These are phyloP conservation scores for Amaranthus tricolor DNA, from an alignment of 179 eudicot species.

Conservation along the genomic window DNA sequence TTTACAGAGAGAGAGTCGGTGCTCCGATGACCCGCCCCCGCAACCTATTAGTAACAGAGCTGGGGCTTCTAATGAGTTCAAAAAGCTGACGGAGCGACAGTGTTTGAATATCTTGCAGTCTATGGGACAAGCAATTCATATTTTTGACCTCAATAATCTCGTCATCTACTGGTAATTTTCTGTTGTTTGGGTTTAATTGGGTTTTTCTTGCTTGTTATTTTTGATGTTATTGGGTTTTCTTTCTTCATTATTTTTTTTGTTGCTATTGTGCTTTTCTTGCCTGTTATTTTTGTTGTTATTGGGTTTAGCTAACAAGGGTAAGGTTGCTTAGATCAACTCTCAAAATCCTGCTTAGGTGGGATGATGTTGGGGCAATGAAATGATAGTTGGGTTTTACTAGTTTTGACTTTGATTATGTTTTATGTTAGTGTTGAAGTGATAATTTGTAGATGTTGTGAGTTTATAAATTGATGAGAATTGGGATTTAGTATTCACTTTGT, in stretches of 20 bases:
- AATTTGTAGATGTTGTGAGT: neutral
- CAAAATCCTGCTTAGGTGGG: too few relatives aligned
- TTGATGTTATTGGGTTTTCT: neutral
- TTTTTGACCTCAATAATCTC: constrained; percentile 48
- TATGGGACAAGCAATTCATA: constrained; percentile 94
- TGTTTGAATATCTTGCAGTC: constrained; percentile 82
- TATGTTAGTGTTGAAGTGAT: neutral
- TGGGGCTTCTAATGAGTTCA: constrained; percentile 4
- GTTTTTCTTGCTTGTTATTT: constrained; percentile 3
- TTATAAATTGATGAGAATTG: neutral
- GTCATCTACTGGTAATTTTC: constrained; percentile 69
- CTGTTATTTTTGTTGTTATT: neutral
- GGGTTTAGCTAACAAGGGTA: neutral
- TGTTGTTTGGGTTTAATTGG: neutral
- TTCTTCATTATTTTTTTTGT: neutral
- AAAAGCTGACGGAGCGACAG: constrained; percentile 59
- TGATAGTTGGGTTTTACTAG: too few relatives aligned
- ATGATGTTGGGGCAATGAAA: too few relatives aligned
- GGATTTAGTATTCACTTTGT: neutral
- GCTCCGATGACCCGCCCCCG: constrained; percentile 21
- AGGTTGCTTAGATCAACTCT: too few relatives aligned
- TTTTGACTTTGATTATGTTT: neutral
- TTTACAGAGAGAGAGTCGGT: constrained; percentile 66
- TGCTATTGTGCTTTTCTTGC: neutral
- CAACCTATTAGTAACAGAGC: constrained; percentile 11